phyloP scores from a whole-genome alignment of 192 early-diverging fungal genomes.

The Backusella liffmaniae region DNA sequence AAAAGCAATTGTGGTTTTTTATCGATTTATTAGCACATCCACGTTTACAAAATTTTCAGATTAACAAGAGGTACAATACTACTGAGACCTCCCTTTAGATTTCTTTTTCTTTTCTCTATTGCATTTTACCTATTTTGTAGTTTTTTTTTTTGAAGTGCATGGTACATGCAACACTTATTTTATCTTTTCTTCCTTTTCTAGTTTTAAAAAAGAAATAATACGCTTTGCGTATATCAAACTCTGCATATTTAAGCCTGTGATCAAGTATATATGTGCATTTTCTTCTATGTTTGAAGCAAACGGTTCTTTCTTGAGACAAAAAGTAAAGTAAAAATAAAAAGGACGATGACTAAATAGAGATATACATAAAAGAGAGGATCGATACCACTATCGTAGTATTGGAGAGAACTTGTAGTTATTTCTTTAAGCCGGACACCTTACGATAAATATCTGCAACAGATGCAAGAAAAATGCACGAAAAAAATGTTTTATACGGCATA shows the following conservation, averaged over 20 bases:
- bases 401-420: background rate
- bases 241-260: background rate
- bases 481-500: background rate
- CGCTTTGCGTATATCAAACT: background rate
- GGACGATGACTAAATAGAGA: no score
- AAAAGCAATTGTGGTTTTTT: no score
- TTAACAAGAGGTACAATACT: no score
- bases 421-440: background rate
- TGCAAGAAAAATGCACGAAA: constrained; percentile 1
- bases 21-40: no score
- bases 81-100: no score
- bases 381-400: no score
- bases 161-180: background rate
- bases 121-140: background rate
- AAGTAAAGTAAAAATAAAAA: background rate
- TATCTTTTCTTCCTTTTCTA: background rate
- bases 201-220: background rate
- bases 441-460: background rate
- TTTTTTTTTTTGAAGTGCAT: background rate
- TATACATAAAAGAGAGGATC: no score
- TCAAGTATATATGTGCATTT: background rate
- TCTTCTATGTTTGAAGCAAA: background rate
- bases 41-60: no score
- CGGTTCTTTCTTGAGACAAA: background rate
- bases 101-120: background rate